phyloP scores from a whole-genome alignment of 176 grass and related monocot species.

The Alopecurus myosuroides region DNA sequence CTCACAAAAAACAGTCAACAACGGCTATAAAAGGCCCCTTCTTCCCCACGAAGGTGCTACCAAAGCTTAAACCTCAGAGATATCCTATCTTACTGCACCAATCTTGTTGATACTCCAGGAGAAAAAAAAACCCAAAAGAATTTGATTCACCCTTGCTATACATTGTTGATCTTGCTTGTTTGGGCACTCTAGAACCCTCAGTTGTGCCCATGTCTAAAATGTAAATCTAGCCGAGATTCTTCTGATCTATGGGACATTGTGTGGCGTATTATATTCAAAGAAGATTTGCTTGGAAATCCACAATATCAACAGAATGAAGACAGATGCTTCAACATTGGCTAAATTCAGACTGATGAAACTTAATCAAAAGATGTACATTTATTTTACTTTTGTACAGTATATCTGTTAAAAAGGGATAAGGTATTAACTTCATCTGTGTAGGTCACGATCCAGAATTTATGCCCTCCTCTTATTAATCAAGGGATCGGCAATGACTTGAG shows the following conservation, averaged over 20 bases:
- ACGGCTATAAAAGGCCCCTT: no score
- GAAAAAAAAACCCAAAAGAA: no score
- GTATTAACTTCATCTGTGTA: background rate
- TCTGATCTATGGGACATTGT: background rate
- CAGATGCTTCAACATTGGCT: background rate
- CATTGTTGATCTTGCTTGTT: no score
- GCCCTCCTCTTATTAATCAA: constrained; percentile 46
- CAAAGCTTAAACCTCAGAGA: no score
- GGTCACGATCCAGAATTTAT: constrained; percentile 15
- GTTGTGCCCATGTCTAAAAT: no score
- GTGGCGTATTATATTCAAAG: background rate
- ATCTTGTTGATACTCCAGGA: no score
- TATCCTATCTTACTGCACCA: no score
- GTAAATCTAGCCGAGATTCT: background rate
- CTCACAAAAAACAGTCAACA: no score
- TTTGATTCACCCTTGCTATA: no score
- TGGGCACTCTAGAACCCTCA: no score
- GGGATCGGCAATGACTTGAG: constrained; percentile 76
- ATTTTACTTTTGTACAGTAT: constrained; percentile 33
- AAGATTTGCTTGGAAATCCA: background rate
- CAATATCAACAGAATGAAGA: background rate
- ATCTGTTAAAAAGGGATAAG: background rate
- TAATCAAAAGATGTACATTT: constrained; percentile 1
- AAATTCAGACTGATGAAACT: background rate
- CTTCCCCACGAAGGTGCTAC: no score